Percentiles rank a stretch among this genome's conserved stretches.
phyloP scores from a whole-genome alignment of 1,139 yeast species.

The Saccharomyces hybrid region DNA sequence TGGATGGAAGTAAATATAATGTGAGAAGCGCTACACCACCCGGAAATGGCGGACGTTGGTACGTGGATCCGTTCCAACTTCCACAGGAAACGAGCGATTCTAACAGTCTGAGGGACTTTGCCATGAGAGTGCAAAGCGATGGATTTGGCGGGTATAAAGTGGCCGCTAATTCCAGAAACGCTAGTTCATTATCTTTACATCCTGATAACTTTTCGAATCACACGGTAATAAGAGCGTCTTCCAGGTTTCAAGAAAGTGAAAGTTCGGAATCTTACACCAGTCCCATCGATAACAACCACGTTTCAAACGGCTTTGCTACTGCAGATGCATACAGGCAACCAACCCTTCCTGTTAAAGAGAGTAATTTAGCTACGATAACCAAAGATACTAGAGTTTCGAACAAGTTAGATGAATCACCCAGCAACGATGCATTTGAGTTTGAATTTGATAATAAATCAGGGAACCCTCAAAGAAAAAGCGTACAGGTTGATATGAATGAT shows the following conservation, averaged over 20 bases:
- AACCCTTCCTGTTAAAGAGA: background rate
- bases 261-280: background rate
- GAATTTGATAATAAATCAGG: background rate
- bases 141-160: slow-evolving; percentile 25
- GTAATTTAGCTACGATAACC: background rate
- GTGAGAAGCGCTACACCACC: background rate
- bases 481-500: background rate
- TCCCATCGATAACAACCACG: background rate
- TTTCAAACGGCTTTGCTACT: background rate
- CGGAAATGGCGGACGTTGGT: slow-evolving; percentile 3
- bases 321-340: background rate
- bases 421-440: background rate
- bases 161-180: slow-evolving; percentile 20
- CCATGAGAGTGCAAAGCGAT: slow-evolving; percentile 22
- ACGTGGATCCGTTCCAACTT: slow-evolving; percentile 24
- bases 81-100: slow-evolving; percentile 27
- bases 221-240: background rate
- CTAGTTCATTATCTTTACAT: slow-evolving; percentile 13
- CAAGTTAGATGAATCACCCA: background rate
- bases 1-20: background rate
- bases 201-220: slow-evolving; percentile 1
- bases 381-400: background rate
- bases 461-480: background rate
- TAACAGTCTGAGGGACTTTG: slow-evolving; percentile 25
- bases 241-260: background rate